These are phyloP conservation scores for Eruca vesicaria DNA, from an alignment of 441 rosid genomes.

Conservation along the genomic window DNA sequence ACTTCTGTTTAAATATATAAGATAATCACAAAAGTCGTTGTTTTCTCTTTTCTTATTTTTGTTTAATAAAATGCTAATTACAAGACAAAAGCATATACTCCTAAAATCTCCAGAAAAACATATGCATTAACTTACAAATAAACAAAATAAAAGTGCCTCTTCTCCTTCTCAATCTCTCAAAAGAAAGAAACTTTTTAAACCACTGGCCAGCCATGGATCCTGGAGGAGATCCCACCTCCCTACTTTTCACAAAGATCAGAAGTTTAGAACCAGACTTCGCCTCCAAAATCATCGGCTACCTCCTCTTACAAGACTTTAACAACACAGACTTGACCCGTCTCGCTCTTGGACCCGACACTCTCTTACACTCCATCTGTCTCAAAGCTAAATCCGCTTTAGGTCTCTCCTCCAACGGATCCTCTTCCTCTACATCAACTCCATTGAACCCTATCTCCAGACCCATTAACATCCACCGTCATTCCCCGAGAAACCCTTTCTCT, in stretches of 20 bases:
- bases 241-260: slow-evolving; percentile 67
- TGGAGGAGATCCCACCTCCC: slow-evolving; percentile 53
- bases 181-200: neutral
- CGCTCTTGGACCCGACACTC: slow-evolving; percentile 64
- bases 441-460: slow-evolving; percentile 57
- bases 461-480: slow-evolving; percentile 40
- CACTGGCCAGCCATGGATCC: slow-evolving; percentile 59
- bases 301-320: slow-evolving; percentile 66
- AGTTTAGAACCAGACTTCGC: slow-evolving; percentile 78
- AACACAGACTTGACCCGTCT: slow-evolving; percentile 68
- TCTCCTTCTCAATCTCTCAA: slow-evolving; percentile 30
- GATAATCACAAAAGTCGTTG: too few species aligned
- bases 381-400: slow-evolving; percentile 70
- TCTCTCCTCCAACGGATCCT: slow-evolving; percentile 46
- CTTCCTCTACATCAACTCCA: slow-evolving; percentile 35
- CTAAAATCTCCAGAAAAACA: too few species aligned
- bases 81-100: too few species aligned
- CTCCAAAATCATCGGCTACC: slow-evolving; percentile 78
- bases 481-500: slow-evolving; percentile 46
- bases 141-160: too few species aligned
- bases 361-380: slow-evolving; percentile 52
- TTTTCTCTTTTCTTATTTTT: too few species aligned
- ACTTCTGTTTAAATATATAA: too few species aligned
- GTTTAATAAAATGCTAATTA: too few species aligned
- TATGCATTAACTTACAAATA: too few species aligned